phyloP scores from a whole-genome alignment of 2,329 filamentous ascomycete genomes.

The Pseudopyricularia cyperi region DNA sequence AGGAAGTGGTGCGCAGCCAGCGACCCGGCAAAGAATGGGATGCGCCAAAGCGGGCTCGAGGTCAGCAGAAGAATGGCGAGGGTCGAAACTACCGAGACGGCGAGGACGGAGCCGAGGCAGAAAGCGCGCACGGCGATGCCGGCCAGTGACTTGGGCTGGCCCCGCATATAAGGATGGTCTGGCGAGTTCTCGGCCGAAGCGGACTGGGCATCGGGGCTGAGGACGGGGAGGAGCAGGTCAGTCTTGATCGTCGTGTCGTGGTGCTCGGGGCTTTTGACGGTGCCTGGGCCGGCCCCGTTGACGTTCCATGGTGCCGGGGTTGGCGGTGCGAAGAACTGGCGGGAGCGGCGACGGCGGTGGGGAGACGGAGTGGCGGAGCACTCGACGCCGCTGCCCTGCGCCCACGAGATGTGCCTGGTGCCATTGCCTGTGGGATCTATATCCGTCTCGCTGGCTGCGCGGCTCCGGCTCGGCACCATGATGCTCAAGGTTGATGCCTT shows the following conservation, averaged over 20 bases:
- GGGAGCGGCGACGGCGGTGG: constrained; percentile 1
- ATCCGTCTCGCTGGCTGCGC: background rate
- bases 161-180: constrained; percentile 23
- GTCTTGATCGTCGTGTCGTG: background rate
- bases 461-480: background rate
- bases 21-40: constrained; percentile 52
- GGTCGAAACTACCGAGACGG: constrained; percentile 17
- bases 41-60: constrained; percentile 41
- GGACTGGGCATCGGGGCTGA: constrained; percentile 13
- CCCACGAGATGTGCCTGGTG: background rate
- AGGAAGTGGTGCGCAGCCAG: constrained; percentile 86
- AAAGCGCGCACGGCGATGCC: constrained; percentile 46
- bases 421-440: background rate
- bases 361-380: background rate
- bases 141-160: constrained; percentile 41
- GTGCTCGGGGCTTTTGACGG: background rate
- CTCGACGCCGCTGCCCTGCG: background rate
- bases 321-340: background rate
- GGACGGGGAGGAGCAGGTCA: constrained; percentile 7
- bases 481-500: constrained; percentile 31
- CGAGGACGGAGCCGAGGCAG: constrained; percentile 33
- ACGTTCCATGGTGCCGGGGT: background rate
- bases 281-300: background rate
- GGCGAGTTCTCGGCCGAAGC: constrained; percentile 13
- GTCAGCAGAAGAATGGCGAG: constrained; percentile 20